These are phyloP conservation scores for Blastosporella zonata DNA, from an alignment of 1,284 basidiomycete species.

Conservation along the genomic window DNA sequence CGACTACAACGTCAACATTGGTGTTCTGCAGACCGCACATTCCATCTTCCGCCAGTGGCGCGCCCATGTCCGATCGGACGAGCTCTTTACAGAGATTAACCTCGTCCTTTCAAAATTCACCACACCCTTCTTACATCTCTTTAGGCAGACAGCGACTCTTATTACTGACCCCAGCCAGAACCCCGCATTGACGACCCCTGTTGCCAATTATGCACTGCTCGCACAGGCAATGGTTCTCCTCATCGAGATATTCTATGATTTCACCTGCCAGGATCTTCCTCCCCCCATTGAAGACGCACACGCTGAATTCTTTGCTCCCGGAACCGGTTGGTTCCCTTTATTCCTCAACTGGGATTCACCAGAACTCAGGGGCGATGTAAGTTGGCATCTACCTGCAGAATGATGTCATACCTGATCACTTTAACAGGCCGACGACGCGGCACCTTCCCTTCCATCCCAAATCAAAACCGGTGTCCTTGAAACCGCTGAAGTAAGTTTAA, in stretches of 20 bases:
- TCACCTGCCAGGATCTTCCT: constrained; percentile 94
- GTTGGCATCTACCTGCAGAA: constrained; percentile 30
- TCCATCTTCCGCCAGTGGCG: constrained; percentile 96
- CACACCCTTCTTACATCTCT: constrained; percentile 80
- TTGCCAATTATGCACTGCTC: constrained; percentile 46
- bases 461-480: constrained; percentile 91
- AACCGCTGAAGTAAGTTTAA: constrained; percentile 66
- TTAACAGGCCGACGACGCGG: constrained; percentile 75
- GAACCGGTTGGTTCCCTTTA: constrained; percentile 70
- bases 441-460: constrained; percentile 80
- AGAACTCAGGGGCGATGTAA: constrained; percentile 69
- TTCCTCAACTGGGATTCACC: constrained; percentile 79
- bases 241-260: constrained; percentile 89
- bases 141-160: constrained; percentile 60
- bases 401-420: constrained; percentile 4
- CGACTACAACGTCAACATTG: constrained; percentile 85
- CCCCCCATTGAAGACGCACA: constrained; percentile 93
- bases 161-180: constrained; percentile 37
- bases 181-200: constrained; percentile 36
- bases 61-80: constrained; percentile 84
- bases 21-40: constrained; percentile 91
- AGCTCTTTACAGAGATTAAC: constrained; percentile 91
- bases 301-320: constrained; percentile 72
- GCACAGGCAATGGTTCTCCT: constrained; percentile 78
- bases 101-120: constrained; percentile 86